Conservation (phyloP, 2,329 filamentous ascomycete genomes). For the Clonostachys byssicola region DNA sequence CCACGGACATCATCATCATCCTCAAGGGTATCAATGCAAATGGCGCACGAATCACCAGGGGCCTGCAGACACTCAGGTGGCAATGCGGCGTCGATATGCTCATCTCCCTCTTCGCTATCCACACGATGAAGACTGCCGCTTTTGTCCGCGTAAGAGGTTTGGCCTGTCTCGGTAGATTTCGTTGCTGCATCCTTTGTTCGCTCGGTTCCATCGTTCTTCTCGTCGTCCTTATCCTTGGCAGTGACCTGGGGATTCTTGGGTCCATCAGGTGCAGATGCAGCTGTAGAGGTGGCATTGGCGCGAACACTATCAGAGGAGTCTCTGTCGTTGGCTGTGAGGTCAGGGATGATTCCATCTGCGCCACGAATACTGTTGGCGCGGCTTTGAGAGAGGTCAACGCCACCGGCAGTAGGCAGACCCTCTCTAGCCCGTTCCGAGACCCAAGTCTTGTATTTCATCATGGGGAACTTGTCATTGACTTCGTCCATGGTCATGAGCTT, state of each 20-base stretch:
- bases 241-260: not conserved
- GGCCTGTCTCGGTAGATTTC: slow-evolving; percentile 7
- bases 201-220: slow-evolving; percentile 6
- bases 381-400: slow-evolving; percentile 72
- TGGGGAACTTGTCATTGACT: slow-evolving; percentile 94
- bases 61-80: slow-evolving; percentile 76
- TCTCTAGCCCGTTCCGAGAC: slow-evolving; percentile 77
- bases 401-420: slow-evolving; percentile 79
- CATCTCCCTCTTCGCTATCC: slow-evolving; percentile 68
- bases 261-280: not conserved
- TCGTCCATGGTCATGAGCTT: slow-evolving; percentile 99
- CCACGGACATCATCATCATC: slow-evolving; percentile 95
- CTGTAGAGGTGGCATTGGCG: not conserved
- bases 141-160: slow-evolving; percentile 13
- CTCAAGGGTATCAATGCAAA: slow-evolving; percentile 91
- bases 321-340: slow-evolving; percentile 22
- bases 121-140: slow-evolving; percentile 27
- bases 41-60: slow-evolving; percentile 90
- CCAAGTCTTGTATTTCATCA: slow-evolving; percentile 97
- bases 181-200: slow-evolving; percentile 1
- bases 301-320: not conserved
- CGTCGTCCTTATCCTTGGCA: slow-evolving; percentile 11
- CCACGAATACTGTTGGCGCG: slow-evolving; percentile 70
- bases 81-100: slow-evolving; percentile 77
- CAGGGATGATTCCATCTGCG: slow-evolving; percentile 50